phyloP scores from a whole-genome alignment of 2,329 filamentous ascomycete species.

The Colletotrichum endophyticum region DNA sequence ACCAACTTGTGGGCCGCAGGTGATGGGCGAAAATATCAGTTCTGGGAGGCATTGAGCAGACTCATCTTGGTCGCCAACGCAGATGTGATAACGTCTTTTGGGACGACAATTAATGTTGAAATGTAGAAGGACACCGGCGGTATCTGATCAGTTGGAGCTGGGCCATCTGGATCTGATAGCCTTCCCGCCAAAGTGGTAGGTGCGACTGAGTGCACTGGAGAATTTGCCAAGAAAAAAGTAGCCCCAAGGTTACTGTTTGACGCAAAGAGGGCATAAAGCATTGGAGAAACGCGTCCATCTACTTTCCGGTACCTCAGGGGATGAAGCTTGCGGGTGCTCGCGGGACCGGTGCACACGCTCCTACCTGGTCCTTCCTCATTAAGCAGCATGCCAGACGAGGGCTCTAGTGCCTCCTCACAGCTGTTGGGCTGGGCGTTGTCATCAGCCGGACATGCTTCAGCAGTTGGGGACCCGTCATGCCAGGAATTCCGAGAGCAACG shows the following conservation, averaged over 20 bases:
- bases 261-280: background rate
- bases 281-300: background rate
- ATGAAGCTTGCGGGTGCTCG: background rate
- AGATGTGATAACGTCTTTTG: background rate
- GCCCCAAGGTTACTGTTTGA: background rate
- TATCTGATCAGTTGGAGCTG: background rate
- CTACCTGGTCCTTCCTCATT: slow-evolving; percentile 1
- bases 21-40: background rate
- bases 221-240: background rate
- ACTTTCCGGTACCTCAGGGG: background rate
- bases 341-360: background rate
- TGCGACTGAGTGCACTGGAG: background rate
- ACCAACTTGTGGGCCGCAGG: background rate
- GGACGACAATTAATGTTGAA: background rate
- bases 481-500: background rate
- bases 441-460: background rate
- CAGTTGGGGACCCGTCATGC: background rate
- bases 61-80: background rate
- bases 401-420: background rate
- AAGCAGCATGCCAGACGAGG: background rate
- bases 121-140: background rate
- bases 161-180: background rate
- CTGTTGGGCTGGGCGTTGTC: background rate
- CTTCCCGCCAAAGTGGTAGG: background rate
- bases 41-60: background rate